phyloP scores from a whole-genome alignment of 2,329 filamentous ascomycete genomes.

The Cladophialophora immunda region DNA sequence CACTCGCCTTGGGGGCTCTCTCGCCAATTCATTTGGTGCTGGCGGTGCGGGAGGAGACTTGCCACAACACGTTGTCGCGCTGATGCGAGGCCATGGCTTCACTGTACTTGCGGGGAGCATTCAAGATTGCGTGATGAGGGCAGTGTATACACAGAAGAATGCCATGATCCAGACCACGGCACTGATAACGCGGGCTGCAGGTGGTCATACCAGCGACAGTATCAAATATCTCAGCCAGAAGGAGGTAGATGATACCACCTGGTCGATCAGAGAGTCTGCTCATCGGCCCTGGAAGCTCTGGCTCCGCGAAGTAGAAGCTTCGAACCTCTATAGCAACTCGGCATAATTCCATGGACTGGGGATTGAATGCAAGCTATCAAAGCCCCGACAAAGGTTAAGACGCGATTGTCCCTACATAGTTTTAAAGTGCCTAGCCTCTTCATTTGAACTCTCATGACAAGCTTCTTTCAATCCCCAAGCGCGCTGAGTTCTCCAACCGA shows the following conservation, averaged over 20 bases:
- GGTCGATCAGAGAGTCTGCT: constrained; percentile 12
- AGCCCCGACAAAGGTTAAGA: too few relatives aligned
- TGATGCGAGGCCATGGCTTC: constrained; percentile 59
- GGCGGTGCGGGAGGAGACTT: neutral
- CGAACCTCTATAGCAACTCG: constrained; percentile 28
- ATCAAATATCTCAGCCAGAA: constrained; percentile 27
- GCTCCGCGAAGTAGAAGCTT: constrained; percentile 30
- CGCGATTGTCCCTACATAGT: too few relatives aligned
- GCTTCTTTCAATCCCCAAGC: too few relatives aligned
- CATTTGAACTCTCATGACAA: too few relatives aligned
- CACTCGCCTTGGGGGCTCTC: constrained; percentile 46
- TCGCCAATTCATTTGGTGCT: constrained; percentile 48
- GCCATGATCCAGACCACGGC: constrained; percentile 51
- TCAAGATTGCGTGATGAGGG: constrained; percentile 51
- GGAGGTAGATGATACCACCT: constrained; percentile 23
- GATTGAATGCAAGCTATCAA: too few relatives aligned
- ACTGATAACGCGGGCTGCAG: neutral
- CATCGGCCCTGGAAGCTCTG: constrained; percentile 32
- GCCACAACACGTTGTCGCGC: constrained; percentile 44
- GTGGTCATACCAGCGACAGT: neutral
- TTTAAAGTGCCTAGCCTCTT: too few relatives aligned
- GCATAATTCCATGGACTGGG: too few relatives aligned
- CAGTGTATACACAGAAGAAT: constrained; percentile 56
- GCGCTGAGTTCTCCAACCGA: too few relatives aligned
- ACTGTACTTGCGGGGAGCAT: constrained; percentile 51